Evolutionary conservation across 257 asterid species (phyloP), one percentile per base, ranked within the genome.

Genomic region (Catharanthus roseus): DNA sequence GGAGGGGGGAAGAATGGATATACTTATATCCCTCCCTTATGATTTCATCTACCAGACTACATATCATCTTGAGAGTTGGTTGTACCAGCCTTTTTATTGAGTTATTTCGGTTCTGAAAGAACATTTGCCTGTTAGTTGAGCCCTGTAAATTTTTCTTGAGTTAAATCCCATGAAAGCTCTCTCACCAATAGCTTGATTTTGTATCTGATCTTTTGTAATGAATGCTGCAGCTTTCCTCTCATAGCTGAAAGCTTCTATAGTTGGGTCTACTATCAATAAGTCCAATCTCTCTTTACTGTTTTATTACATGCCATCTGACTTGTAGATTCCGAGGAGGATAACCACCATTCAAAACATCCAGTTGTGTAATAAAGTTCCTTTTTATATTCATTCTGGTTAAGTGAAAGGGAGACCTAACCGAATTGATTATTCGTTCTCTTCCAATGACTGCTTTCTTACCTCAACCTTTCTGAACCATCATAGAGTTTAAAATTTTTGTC

Each of bases 11-110:
- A 45, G 33, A 61, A 12, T 3, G 29, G 51, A 12, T 0, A 53
- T 54, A 12, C 26, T 54, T 78, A 64, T 69, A 65, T 23, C 33
- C 44, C 33, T 41, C 57, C 18, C 13, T 51, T 24, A n/a, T 50
- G 75, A 58, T 49, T 47, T 73, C 29, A 57, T 71, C 76, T 51
- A 23, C 71, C 53, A 51, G 38, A 57, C 29, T 45, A 15, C 23
- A 26, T 58, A 54, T 51, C 62, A 74, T 33, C 62, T 63, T 45
- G 57, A 67, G 71, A 73, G 75, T 65, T 80, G 56, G 72, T 65
- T 58, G 75, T 19, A 65, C 71, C 74, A 56, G 69, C 69, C 65
- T 73, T 72, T 21, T 62, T 39, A 39, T 21, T 23, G 24, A 3
- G 36, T 1, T 38, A 54, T 24, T 69, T 69, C 8, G 23, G 56